Conservation (phyloP, 768 basidiomycete species). For the Hortiboletus flavorubellus region DNA sequence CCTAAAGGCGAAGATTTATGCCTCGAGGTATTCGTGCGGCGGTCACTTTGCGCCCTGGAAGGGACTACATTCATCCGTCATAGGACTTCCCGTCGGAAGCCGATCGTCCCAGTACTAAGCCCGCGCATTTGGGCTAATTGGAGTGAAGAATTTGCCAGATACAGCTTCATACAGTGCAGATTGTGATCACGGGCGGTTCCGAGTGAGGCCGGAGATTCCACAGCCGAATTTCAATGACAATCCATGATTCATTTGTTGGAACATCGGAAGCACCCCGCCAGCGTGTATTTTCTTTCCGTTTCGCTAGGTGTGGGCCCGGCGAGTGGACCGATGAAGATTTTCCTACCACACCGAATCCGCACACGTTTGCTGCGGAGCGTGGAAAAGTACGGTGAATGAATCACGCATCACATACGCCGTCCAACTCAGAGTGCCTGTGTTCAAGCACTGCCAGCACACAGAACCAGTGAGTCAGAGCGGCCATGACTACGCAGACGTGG, state of each 20-base stretch:
- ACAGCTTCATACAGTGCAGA: conserved; percentile 5
- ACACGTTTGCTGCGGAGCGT: conserved; percentile 16
- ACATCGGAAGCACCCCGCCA: conserved; percentile 22
- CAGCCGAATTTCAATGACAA: conserved; percentile 27
- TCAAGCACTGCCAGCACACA: conserved; percentile 54
- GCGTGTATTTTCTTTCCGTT: conserved; percentile 31
- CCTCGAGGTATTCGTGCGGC: conserved; percentile 36
- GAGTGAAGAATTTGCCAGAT: conserved; percentile 9
- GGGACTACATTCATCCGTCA: conserved; percentile 28
- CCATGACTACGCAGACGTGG: conserved; percentile 74
- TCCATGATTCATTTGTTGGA: conserved; percentile 24
- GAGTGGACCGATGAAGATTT: conserved; percentile 22
- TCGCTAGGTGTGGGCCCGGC: conserved; percentile 20
- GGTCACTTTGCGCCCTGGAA: conserved; percentile 24
- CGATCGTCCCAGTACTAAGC: conserved; percentile 22
- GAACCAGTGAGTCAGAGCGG: conserved; percentile 64
- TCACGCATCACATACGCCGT: conserved; percentile 22
- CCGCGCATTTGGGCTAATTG: conserved; percentile 15
- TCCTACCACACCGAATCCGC: conserved; percentile 13
- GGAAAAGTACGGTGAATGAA: conserved; percentile 24
- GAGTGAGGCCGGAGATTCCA: conserved; percentile 18
- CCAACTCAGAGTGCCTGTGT: conserved; percentile 47
- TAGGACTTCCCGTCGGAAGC: conserved; percentile 25
- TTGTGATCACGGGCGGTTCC: conserved; percentile 21
- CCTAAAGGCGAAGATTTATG: conserved; percentile 27